A percentile compares a stretch with the other conserved stretches of the same genome.
These are phyloP conservation scores for Davidsoniella eucalypti DNA, from an alignment of 2,329 filamentous ascomycete genomes.

Conservation along the genomic window DNA sequence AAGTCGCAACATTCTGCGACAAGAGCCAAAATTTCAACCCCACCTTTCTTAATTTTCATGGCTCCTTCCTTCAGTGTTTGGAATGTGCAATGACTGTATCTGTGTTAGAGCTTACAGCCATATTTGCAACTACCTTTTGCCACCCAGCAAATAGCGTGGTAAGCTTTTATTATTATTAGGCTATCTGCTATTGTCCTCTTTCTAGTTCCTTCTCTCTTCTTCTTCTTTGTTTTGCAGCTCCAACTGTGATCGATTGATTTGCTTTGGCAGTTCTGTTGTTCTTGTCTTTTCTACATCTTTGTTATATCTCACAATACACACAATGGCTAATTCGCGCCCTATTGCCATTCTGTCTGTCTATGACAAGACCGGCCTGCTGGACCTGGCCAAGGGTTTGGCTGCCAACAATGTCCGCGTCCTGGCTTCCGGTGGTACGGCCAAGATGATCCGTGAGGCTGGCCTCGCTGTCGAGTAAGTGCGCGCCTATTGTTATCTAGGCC, in stretches of 20 bases:
- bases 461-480: conserved; percentile 75
- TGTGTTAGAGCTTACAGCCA: neutral
- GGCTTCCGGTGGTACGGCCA: conserved; percentile 87
- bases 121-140: neutral
- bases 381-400: conserved; percentile 78
- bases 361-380: conserved; percentile 91
- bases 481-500: too few relatives aligned
- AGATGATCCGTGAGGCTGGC: conserved; percentile 89
- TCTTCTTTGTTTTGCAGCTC: conserved; percentile 6
- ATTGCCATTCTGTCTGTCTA: conserved; percentile 94
- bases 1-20: neutral
- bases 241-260: conserved; percentile 7
- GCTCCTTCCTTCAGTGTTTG: too few relatives aligned
- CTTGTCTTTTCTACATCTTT: too few relatives aligned
- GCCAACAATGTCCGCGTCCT: conserved; percentile 83
- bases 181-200: neutral
- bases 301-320: conserved; percentile 10
- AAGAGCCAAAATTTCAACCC: conserved; percentile 10
- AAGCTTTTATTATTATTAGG: neutral
- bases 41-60: conserved; percentile 4
- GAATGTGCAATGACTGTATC: neutral
- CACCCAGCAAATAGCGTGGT: neutral
- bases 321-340: conserved; percentile 31
- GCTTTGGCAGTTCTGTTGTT: conserved; percentile 8
- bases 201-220: neutral